Base-by-base conservation (phyloP, 257 asterid species). In the Gentiana macrophylla region DNA sequence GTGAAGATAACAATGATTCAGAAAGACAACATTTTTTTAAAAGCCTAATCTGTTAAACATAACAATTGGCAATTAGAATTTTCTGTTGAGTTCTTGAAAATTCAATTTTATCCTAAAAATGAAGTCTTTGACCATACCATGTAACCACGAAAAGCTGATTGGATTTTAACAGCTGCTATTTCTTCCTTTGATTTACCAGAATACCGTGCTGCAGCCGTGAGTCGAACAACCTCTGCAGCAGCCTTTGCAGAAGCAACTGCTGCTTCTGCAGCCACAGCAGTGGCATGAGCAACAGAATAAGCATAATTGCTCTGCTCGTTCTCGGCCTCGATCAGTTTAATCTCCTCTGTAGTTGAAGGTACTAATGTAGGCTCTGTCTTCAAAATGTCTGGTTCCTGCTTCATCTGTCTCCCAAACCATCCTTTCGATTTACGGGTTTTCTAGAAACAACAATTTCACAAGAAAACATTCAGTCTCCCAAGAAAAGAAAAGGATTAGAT, bases 251-350 rank as follows among this genome's bases (percentile, higher is more conserved):
- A 94, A 2, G 91, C 91, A 56, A 83, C 86, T 6, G 94, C 95
- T 2, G 91, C 94, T 69, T 85, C 97, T 45, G 95, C 95, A 49
- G 97, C 95, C 77, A 74, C 72, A 13, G 97, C 86, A 2, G 94
- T 83, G 47, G 82, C 85, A 50, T 85, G 51, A 51, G 89, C 86
- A 49, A 79, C 95, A 11, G 97, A 85, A 62, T 83, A 76, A 46
- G 84, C 89, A 0, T 83, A 86, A 62, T 73, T 74, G 48, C 65
- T 83, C 76, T 85, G 91, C 70, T 83, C 83, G 59, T 76, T 74
- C 71, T 88, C 84, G 1, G 87, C 84, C 73, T 76, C 82, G 12
- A 62, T 70, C 72, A 77, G 66, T 70, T 76, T 71, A 69, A 51
- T 72, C 47, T 73, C 80, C 66, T 73, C 80, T 12, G n/a, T 12